A percentile compares a stretch with the other conserved stretches of the same genome.
Evolutionary conservation across 768 basidiomycete genomes (phyloP).

Genomic region (Dictyophora rubrovolvata): DNA sequence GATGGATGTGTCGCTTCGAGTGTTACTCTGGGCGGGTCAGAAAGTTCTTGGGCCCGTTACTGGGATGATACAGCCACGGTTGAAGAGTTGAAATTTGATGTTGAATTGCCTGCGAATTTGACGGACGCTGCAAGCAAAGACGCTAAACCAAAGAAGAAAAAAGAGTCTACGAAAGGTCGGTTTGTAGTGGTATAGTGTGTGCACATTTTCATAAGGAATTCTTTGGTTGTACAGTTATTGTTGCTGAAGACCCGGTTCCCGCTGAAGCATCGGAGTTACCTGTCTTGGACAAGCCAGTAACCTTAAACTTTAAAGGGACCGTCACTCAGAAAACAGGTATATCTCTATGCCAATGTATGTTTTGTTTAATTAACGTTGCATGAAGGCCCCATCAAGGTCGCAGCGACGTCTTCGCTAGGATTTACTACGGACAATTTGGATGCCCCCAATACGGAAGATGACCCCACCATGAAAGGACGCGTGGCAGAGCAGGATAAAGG

Average conservation of each 20-base stretch:
- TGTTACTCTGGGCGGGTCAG: conserved; percentile 55
- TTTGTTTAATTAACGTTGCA: not conserved
- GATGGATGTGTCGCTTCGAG: conserved; percentile 68
- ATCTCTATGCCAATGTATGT: conserved; percentile 20
- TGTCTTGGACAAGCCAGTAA: conserved; percentile 72
- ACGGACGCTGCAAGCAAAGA: conserved; percentile 28
- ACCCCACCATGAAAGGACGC: conserved; percentile 17
- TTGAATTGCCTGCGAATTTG: conserved; percentile 36
- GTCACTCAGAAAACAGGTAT: conserved; percentile 21
- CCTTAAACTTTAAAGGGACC: conserved; percentile 51
- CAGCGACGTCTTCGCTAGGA: conserved; percentile 30
- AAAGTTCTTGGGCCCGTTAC: conserved; percentile 71
- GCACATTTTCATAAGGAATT: not conserved
- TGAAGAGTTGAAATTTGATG: conserved; percentile 69
- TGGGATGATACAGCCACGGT: conserved; percentile 85
- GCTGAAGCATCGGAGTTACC: conserved; percentile 59
- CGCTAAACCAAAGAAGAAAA: conserved; percentile 38
- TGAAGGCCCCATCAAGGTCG: not conserved
- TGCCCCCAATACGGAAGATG: conserved; percentile 29
- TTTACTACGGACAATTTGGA: conserved; percentile 55
- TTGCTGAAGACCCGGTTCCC: conserved; percentile 19
- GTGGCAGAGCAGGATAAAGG: conserved; percentile 39
- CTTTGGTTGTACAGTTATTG: conserved; percentile 20
- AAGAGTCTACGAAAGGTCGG: conserved; percentile 44
- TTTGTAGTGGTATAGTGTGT: not conserved